These are phyloP conservation scores for Gonium pectorale DNA, from an alignment of 139 green algal genomes.

Conservation along the genomic window DNA sequence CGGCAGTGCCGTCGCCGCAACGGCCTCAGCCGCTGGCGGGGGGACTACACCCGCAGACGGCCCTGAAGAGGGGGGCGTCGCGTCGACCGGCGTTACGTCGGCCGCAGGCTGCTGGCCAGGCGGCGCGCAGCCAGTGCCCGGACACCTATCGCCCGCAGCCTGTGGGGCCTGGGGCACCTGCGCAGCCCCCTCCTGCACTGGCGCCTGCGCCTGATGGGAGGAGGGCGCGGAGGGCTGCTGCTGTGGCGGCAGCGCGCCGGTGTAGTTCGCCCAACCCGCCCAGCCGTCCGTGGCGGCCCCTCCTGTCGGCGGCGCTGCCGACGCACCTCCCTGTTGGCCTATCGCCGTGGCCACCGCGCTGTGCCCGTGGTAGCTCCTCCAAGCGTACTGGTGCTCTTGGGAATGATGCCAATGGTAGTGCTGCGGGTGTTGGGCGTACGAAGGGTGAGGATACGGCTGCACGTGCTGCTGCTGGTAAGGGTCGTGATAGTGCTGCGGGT, in stretches of 20 bases:
- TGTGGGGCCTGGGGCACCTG: too few species aligned
- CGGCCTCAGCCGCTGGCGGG: not conserved
- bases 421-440: not conserved
- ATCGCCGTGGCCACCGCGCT: too few species aligned
- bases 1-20: not conserved
- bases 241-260: not conserved
- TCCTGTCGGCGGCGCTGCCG: too few species aligned
- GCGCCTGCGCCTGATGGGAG: too few species aligned
- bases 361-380: slow-evolving; percentile 14
- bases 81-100: too few species aligned
- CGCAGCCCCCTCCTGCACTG: too few species aligned
- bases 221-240: too few species aligned
- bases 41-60: not conserved
- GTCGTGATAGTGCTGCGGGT: not conserved
- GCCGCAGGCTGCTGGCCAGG: too few species aligned
- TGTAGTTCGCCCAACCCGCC: slow-evolving; percentile 5
- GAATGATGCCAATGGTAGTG: not conserved
- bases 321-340: too few species aligned
- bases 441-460: not conserved
- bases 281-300: not conserved
- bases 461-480: not conserved
- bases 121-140: too few species aligned
- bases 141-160: too few species aligned
- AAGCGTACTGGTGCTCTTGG: not conserved
- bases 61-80: too few species aligned